Base-by-base conservation (phyloP, 805 yeast genomes). In the Zygotorulaspora chibaensis region DNA sequence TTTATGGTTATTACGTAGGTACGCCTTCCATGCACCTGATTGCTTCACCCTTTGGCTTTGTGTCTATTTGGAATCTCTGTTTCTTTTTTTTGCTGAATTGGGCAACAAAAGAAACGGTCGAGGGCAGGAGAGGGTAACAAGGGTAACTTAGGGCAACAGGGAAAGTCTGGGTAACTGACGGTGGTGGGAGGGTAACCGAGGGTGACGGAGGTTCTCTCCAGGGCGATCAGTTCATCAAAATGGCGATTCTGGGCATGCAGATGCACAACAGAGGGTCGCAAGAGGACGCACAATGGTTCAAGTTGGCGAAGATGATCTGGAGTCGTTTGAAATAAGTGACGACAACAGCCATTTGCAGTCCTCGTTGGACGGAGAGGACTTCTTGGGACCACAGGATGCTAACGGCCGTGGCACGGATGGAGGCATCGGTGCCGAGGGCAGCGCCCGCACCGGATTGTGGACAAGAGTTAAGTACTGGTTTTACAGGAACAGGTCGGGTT, bases 381-480 rank as follows among this genome's bases (percentile, higher is more conserved):
- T 38, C 17, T 10, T 33, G 20, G 36, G 20, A 6, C 5, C 36
- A 5, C 15, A 9, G 7, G 25, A 7, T 20, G 25, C 25, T 20
- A 20, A 18, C 17, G 17, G 23, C 27, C 16, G 10, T 6, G 10
- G 13, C 3, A 8, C 31, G 6, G 31, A n/a, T 17, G 30, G 30
- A 16, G 17, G 26, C 26, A 20, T 20, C 25, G 25, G 25, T 20
- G 7, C 23, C 11, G 27, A 23, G 15, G 30, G 40, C 16, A n/a
- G 39, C 29, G 16, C n/a, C 39, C 4, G 17, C 15, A 15, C 12
- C 20, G 39, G 29, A 28, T n/a, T 30, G 36, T 38, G 42, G 42
- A 28, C 15, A 27, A 38, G 18, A 23, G 13, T 30, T 20, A 38
- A 28, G 42, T 13, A 16, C 16, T 38, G 42, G 42, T 38, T 35